Evolutionary conservation across 2,329 filamentous ascomycete species (phyloP).

Genomic region (Aureobasidium sp.): DNA sequence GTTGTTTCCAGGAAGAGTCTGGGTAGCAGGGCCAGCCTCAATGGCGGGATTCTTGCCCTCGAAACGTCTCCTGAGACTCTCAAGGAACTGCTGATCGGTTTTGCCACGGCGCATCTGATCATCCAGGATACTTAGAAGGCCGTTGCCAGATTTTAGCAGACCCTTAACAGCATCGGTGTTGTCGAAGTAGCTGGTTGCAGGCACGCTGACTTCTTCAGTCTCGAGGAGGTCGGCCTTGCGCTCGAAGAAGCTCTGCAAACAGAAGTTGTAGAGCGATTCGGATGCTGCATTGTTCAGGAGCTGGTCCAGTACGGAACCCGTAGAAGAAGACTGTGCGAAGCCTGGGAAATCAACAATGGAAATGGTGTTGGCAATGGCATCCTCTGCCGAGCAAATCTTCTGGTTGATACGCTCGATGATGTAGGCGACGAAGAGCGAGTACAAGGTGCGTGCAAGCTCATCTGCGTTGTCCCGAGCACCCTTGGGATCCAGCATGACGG

Average conservation of each 20-base stretch:
- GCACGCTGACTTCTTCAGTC: conserved; percentile 82
- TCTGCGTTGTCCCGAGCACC: conserved; percentile 89
- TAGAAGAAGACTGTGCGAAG: conserved; percentile 76
- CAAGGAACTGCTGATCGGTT: conserved; percentile 80
- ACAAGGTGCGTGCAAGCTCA: conserved; percentile 85
- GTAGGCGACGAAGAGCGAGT: conserved; percentile 87
- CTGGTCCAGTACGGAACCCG: conserved; percentile 83
- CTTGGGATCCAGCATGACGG: conserved; percentile 89
- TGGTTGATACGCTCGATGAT: conserved; percentile 92
- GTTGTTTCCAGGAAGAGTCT: conserved; percentile 77
- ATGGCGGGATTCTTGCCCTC: conserved; percentile 92
- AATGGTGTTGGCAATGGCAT: conserved; percentile 84
- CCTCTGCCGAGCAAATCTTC: conserved; percentile 76
- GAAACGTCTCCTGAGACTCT: conserved; percentile 86
- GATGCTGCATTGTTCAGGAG: conserved; percentile 90
- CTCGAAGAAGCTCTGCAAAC: conserved; percentile 92
- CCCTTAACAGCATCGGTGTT: conserved; percentile 92
- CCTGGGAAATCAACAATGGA: conserved; percentile 96
- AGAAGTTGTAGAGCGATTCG: conserved; percentile 87
- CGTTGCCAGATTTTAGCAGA: conserved; percentile 85
- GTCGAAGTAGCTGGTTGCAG: conserved; percentile 94
- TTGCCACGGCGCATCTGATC: conserved; percentile 88
- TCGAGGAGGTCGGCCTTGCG: conserved; percentile 88
- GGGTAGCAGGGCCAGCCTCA: conserved; percentile 63
- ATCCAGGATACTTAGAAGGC: conserved; percentile 86